Conservation (phyloP, 352 stramenopile species). For the Phytophthora boehmeriae region DNA sequence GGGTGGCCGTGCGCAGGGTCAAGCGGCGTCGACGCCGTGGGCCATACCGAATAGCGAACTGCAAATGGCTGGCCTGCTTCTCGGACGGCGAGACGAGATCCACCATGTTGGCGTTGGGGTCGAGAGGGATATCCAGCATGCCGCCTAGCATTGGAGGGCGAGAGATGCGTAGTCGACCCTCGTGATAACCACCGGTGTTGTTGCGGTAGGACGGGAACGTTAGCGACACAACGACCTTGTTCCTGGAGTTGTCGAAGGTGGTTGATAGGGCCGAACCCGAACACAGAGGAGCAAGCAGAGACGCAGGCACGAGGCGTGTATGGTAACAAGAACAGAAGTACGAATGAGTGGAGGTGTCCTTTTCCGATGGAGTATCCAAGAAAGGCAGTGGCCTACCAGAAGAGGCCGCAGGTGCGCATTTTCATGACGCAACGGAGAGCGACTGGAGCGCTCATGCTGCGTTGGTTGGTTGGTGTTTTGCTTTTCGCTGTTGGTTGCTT, state of each 20-base stretch:
- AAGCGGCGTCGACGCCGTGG: constrained; percentile 3
- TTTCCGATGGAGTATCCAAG: neutral
- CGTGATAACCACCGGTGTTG: neutral
- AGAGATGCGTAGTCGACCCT: constrained; percentile 4
- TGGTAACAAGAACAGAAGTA: neutral
- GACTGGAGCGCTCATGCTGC: constrained; percentile 8
- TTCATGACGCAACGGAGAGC: constrained; percentile 20
- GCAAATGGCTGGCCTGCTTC: constrained; percentile 2
- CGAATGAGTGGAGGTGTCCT: neutral
- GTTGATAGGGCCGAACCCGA: neutral
- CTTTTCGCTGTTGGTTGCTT: constrained; percentile 5
- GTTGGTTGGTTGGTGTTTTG: neutral
- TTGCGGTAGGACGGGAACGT: constrained; percentile 4
- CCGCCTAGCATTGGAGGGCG: constrained; percentile 4
- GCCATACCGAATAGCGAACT: constrained; percentile 16
- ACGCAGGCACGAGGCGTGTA: neutral
- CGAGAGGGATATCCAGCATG: constrained; percentile 14
- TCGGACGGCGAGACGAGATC: constrained; percentile 4
- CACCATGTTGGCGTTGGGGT: neutral
- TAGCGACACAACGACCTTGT: constrained; percentile 16
- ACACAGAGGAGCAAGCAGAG: constrained; percentile 10
- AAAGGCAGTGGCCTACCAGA: constrained; percentile 10
- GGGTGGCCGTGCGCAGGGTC: constrained; percentile 8
- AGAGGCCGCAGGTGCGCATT: constrained; percentile 14
- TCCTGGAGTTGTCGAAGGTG: neutral